These are phyloP conservation scores for Colletotrichum limetticola DNA, from an alignment of 2,329 filamentous ascomycete species.

Conservation along the genomic window DNA sequence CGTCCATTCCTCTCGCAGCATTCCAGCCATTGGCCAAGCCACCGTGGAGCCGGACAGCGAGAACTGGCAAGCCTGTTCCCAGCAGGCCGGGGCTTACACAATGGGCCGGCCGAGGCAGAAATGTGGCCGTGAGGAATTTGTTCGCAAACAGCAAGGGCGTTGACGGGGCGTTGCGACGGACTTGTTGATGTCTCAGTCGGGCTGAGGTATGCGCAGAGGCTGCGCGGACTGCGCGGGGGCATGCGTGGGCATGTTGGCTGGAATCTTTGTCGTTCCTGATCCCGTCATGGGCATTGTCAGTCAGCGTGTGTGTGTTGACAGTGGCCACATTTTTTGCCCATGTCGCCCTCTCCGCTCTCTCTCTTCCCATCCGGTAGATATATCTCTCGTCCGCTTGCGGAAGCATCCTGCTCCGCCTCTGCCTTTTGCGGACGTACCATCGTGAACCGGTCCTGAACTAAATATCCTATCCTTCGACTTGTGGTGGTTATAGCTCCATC, in stretches of 20 bases:
- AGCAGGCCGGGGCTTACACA: not conserved
- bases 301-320: not conserved
- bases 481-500: not conserved
- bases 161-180: conserved; percentile 13
- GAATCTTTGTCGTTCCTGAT: conserved; percentile 7
- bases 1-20: conserved; percentile 18
- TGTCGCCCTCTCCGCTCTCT: not conserved
- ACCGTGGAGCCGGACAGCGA: not conserved
- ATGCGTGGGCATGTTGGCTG: not conserved
- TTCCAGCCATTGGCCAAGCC: conserved; percentile 12
- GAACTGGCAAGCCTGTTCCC: not conserved
- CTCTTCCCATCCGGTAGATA: not conserved
- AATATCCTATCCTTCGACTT: not conserved
- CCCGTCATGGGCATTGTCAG: not conserved
- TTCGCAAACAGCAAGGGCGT: conserved; percentile 27
- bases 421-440: conserved; percentile 25
- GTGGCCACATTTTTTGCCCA: not conserved
- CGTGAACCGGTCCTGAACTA: not conserved
- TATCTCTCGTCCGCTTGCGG: conserved; percentile 17
- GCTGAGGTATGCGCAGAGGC: conserved; percentile 9
- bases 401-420: not conserved
- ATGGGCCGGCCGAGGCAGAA: not conserved
- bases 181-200: conserved; percentile 31
- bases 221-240: not conserved
- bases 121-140: conserved; percentile 1